phyloP scores from a whole-genome alignment of 108 stramenopile genomes.

The Pinguiococcus pyrenoidosus region DNA sequence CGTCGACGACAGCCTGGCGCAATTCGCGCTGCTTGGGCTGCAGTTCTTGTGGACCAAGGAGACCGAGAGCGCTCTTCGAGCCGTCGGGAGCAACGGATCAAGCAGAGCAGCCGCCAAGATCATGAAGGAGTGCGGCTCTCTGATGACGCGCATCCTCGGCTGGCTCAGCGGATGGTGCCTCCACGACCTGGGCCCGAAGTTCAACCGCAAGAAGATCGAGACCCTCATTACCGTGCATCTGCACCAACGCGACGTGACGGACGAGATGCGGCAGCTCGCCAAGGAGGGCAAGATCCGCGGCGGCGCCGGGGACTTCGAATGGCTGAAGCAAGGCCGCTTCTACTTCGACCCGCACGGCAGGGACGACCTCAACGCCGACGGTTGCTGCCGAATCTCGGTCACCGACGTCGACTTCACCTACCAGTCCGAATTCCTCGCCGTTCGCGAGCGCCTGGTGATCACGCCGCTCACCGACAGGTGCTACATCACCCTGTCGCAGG shows the following conservation, averaged over 20 bases:
- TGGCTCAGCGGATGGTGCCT: constrained; percentile 47
- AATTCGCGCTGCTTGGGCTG: constrained; percentile 48
- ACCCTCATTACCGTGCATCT: constrained; percentile 47
- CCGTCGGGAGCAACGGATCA: too few species aligned
- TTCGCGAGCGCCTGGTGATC: constrained; percentile 41
- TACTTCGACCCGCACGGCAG: constrained; percentile 13
- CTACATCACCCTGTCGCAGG: constrained; percentile 45
- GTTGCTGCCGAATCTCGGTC: constrained; percentile 13
- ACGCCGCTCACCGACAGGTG: constrained; percentile 49
- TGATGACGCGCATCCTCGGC: too few species aligned
- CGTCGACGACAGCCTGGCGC: constrained; percentile 36
- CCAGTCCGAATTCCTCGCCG: constrained; percentile 22
- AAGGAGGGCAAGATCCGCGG: constrained; percentile 23
- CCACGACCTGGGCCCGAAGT: constrained; percentile 43
- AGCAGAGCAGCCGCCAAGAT: too few species aligned
- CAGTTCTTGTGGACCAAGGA: constrained; percentile 43
- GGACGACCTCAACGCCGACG: not conserved
- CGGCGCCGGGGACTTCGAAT: constrained; percentile 35
- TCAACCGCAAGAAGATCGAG: constrained; percentile 54
- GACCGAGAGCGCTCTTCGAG: too few species aligned
- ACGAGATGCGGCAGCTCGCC: constrained; percentile 22
- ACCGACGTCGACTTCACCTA: constrained; percentile 26
- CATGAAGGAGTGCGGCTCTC: too few species aligned
- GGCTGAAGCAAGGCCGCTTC: constrained; percentile 44
- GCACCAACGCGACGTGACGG: constrained; percentile 42